Evolutionary conservation across 768 basidiomycete genomes (phyloP).

Genomic region (Artomyces pyxidatus): DNA sequence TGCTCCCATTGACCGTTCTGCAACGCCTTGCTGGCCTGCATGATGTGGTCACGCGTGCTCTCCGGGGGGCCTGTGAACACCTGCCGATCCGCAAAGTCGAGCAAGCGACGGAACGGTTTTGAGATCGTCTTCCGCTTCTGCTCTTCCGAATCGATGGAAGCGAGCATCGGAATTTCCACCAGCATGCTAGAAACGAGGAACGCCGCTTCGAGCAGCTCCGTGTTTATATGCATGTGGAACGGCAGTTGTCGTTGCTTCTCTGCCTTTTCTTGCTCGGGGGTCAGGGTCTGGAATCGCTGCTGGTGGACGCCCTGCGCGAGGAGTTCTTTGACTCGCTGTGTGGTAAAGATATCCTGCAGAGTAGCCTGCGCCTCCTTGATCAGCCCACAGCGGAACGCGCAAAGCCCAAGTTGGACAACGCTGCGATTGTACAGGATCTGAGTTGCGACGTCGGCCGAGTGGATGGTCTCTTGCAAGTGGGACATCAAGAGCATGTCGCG

Average conservation of each 20-base stretch:
- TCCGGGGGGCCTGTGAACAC: conserved; percentile 98
- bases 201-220: conserved; percentile 93
- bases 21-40: conserved; percentile 96
- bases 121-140: conserved; percentile 87
- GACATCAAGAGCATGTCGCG: conserved; percentile 99
- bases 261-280: conserved; percentile 94
- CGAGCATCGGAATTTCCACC: conserved; percentile 91
- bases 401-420: conserved; percentile 93
- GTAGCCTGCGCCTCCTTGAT: conserved; percentile 92
- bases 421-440: conserved; percentile 98
- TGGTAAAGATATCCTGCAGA: conserved; percentile 91
- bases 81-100: conserved; percentile 96
- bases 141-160: conserved; percentile 92
- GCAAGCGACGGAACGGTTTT: conserved; percentile 90
- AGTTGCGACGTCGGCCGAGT: conserved; percentile 92
- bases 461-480: conserved; percentile 93
- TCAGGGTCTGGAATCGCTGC: conserved; percentile 77
- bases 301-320: conserved; percentile 95
- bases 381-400: conserved; percentile 91
- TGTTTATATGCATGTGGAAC: conserved; percentile 99
- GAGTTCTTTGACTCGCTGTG: conserved; percentile 94
- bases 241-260: conserved; percentile 94
- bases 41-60: conserved; percentile 96
- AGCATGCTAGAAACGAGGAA: conserved; percentile 99
- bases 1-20: conserved; percentile 97